phyloP scores from a whole-genome alignment of 2,329 filamentous ascomycete genomes.

The Rasamsonia emersonii region DNA sequence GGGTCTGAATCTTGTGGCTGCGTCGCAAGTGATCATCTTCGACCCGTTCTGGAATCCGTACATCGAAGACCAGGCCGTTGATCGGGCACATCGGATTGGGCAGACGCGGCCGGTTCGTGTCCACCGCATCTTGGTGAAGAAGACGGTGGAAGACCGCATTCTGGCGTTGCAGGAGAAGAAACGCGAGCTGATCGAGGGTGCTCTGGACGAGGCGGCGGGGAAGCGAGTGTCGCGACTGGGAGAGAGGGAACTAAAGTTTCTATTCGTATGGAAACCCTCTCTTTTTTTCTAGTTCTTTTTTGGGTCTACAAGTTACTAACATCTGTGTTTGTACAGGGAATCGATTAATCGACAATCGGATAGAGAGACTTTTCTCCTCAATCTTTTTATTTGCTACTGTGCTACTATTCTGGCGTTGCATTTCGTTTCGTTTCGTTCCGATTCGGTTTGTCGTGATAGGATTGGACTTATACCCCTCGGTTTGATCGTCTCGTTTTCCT shows the following conservation, averaged over 20 bases:
- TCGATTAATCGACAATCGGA: too few relatives aligned
- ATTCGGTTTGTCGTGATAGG: too few relatives aligned
- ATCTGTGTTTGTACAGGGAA: too few relatives aligned
- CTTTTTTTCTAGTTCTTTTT: too few relatives aligned
- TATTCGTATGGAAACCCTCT: constrained; percentile 46
- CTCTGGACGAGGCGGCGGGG: constrained; percentile 66
- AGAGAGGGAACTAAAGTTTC: constrained; percentile 57
- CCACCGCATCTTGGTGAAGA: constrained; percentile 66
- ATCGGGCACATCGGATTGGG: constrained; percentile 81
- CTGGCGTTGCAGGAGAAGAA: constrained; percentile 70
- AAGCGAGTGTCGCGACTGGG: constrained; percentile 59
- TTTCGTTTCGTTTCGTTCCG: too few relatives aligned
- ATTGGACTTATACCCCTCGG: too few relatives aligned
- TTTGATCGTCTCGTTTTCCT: too few relatives aligned
- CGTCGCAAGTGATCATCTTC: constrained; percentile 78
- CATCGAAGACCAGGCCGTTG: constrained; percentile 85
- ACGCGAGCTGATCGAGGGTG: constrained; percentile 64
- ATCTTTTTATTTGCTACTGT: too few relatives aligned
- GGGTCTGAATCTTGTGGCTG: constrained; percentile 75
- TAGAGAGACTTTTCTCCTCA: too few relatives aligned
- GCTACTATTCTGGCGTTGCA: too few relatives aligned
- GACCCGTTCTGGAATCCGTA: constrained; percentile 95
- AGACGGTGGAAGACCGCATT: constrained; percentile 84
- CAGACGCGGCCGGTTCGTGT: constrained; percentile 67
- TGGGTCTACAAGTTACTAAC: too few relatives aligned